Base-by-base conservation (phyloP, 2,329 filamentous ascomycete species). In the Cladosporium austrohemisphaericum region DNA sequence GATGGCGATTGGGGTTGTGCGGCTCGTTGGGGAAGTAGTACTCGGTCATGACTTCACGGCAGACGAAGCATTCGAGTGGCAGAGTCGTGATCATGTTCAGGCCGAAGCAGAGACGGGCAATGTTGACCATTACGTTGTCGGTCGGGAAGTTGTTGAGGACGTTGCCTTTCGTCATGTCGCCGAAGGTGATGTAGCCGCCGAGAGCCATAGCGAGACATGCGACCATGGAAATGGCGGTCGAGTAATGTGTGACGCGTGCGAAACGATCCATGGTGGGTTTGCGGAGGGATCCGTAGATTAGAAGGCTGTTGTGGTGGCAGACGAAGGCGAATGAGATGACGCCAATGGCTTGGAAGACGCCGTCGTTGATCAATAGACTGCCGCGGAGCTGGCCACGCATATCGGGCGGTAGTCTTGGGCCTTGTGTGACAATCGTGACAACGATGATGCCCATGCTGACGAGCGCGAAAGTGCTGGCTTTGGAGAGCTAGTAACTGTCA, bases 11-110 rank as follows among this genome's bases (percentile, higher is more conserved):
- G 60, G 89, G 81, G 66, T 90, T 84, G 72, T 91, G 95, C 0
- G 86, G 85, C 58, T 88, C 79, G 51, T 78, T 72, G 1, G 81
- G 78, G 57, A 83, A 85, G 67, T 79, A 86, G 65, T 95, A 96
- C 55, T 88, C 90, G 58, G 88, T 80, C 88, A 96, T 95, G 55
- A 96, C 91, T 70, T 96, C 93, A 63, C 93, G 83, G 70, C 93
- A 98, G 48, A 98, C 93, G 68, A 98, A 98, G 13, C 90, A 91
- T 75, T 98, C 93, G 52, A 98, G 84, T 0, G 93, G 93, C 28
- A 98, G 76, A 1, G 93, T 97, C 11, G 93, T 96, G 61, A 98
- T 82, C 93, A 98, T 98, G 76, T 98, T 98, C 57, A 98, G 79
- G 2, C 93, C 93, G 65, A 98, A 97, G 71, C 89, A 96, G 74